Evolutionary conservation across 192 early-diverging fungal genomes (phyloP).

Genomic region (Chytriomyces sp.): DNA sequence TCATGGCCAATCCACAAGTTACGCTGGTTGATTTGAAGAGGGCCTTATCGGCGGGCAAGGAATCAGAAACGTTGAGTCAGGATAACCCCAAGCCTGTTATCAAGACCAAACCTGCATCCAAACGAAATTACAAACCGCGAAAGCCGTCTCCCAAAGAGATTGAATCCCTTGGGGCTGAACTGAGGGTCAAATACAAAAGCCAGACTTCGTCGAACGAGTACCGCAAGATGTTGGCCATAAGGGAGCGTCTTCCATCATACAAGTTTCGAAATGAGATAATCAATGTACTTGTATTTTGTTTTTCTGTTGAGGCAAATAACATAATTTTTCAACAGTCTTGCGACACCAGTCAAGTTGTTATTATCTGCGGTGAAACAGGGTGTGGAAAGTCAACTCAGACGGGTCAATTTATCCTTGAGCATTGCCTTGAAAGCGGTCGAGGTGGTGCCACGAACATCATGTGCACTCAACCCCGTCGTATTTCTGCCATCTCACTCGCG

Average conservation of each 20-base stretch:
- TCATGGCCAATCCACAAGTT: constrained; percentile 36
- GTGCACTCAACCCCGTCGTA: constrained; percentile 70
- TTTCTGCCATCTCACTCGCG: constrained; percentile 77
- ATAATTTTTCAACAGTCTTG: constrained; percentile 3
- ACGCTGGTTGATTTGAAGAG: constrained; percentile 16
- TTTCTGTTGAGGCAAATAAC: not conserved
- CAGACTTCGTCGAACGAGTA: constrained; percentile 29
- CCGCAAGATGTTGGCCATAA: constrained; percentile 38
- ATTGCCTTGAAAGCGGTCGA: constrained; percentile 41
- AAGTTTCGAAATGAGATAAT: constrained; percentile 61
- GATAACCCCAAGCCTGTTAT: not conserved
- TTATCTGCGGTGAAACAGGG: constrained; percentile 82
- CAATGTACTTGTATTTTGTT: not conserved
- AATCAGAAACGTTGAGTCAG: too few species aligned
- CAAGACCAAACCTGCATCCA: not conserved
- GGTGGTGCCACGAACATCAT: constrained; percentile 59
- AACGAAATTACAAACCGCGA: not conserved
- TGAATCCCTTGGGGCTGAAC: not conserved
- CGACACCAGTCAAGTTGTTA: constrained; percentile 57
- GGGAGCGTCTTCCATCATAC: constrained; percentile 66
- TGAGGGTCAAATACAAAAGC: too few species aligned
- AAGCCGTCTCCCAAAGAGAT: not conserved
- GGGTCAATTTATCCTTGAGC: constrained; percentile 76
- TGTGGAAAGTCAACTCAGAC: constrained; percentile 55
- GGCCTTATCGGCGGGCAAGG: not conserved